Conservation (phyloP, 2,329 filamentous ascomycete species). For the Aureobasidium sp. region DNA sequence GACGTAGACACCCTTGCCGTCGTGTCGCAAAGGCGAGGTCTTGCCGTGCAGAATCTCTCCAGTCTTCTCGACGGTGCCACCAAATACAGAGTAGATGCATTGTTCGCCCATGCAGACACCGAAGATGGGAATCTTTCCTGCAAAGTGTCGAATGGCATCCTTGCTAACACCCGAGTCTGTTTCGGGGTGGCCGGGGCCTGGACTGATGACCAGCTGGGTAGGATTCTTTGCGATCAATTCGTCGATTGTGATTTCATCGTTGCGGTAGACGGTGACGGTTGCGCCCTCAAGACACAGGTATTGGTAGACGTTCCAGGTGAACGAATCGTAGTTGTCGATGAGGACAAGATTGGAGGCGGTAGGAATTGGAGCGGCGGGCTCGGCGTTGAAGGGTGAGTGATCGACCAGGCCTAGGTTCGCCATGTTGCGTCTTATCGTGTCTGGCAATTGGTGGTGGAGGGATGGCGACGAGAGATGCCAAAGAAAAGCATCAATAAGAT, state of each 20-base stretch:
- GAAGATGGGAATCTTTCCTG: conserved; percentile 87
- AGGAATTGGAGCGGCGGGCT: conserved; percentile 61
- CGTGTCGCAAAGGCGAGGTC: conserved; percentile 83
- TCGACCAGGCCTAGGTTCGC: conserved; percentile 50
- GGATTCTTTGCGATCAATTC: conserved; percentile 76
- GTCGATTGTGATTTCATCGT: conserved; percentile 81
- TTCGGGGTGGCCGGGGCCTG: conserved; percentile 84
- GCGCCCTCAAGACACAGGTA: conserved; percentile 96
- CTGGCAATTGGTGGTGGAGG: neutral
- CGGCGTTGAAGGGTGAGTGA: conserved; percentile 79
- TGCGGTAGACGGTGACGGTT: conserved; percentile 78
- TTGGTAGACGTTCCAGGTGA: conserved; percentile 99
- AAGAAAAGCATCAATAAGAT: neutral
- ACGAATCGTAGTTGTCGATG: conserved; percentile 99
- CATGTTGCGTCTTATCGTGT: neutral
- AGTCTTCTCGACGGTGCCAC: conserved; percentile 82
- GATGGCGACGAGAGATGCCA: neutral
- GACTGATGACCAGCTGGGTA: conserved; percentile 89
- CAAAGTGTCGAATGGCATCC: conserved; percentile 82
- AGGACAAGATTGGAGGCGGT: conserved; percentile 86
- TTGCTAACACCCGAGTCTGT: conserved; percentile 91
- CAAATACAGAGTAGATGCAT: conserved; percentile 92
- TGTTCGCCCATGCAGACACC: conserved; percentile 99
- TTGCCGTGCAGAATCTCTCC: conserved; percentile 97
- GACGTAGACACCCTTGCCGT: conserved; percentile 83